Evolutionary conservation across 2,329 filamentous ascomycete species (phyloP).

Genomic region (Clarireedia paspali): DNA sequence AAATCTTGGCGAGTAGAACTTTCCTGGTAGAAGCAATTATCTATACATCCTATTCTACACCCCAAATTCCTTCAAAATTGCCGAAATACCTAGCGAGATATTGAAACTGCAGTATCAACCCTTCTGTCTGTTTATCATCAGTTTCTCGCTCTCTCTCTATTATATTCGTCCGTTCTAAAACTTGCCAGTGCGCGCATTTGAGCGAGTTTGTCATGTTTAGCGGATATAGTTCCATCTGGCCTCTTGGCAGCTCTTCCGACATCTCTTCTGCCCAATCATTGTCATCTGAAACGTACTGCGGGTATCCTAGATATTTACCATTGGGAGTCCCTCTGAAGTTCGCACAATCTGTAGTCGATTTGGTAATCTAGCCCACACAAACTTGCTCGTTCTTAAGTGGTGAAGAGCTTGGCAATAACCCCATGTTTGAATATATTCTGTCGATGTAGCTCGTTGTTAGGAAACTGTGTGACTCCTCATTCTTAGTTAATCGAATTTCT

Average conservation of each 20-base stretch:
- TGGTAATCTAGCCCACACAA: background rate
- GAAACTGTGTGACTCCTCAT: background rate
- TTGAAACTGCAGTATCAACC: no score
- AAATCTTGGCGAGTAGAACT: no score
- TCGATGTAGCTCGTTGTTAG: background rate
- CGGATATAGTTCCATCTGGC: background rate
- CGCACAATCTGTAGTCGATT: background rate
- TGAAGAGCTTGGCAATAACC: background rate
- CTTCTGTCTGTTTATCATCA: no score
- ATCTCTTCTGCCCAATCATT: background rate
- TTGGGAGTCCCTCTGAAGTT: background rate
- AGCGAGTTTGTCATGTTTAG: conserved; percentile 6
- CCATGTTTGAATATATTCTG: conserved; percentile 1
- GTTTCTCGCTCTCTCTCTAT: no score
- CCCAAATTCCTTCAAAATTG: no score
- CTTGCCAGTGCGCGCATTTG: conserved; percentile 2
- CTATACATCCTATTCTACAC: no score
- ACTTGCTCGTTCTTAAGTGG: conserved; percentile 3
- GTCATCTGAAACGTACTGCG: background rate
- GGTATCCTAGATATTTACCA: background rate
- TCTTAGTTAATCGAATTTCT: background rate
- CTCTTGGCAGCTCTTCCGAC: conserved; percentile 2
- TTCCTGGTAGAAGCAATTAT: no score
- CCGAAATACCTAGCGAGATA: no score
- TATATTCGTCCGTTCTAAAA: no score